Base-by-base conservation (phyloP, 2,329 filamentous ascomycete species). In the Dothistroma septosporum region DNA sequence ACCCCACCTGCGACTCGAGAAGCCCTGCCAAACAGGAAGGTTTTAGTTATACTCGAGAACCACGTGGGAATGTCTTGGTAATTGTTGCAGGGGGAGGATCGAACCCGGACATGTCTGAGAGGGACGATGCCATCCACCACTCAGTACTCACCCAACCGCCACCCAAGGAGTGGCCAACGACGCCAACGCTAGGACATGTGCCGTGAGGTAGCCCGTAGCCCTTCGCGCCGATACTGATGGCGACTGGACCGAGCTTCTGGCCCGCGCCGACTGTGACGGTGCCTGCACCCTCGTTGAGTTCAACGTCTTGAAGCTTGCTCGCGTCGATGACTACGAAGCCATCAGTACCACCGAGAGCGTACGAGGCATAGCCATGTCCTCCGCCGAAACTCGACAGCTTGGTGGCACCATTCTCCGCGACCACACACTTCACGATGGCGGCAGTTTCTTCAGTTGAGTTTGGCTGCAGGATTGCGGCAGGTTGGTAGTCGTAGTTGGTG, bases 361-460 rank as follows among this genome's bases (percentile, higher is more conserved):
- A 66, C 8, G 64, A 55, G 53, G 64, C 61, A 48, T 66, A 58
- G 31, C 64, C 64, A 61, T 66, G 64, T 50, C 64, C 61, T 46
- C 64, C 62, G 46, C 62, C 61, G 53, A 62, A 64, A 24, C 50
- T 61, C 28, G 61, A 64, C 41, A 55, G 19, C 53, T 65, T 61
- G 48, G 53, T 35, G 19, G 41, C 44, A 16, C 59, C 60, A 19
- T 58, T 35, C 28, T 55, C 33, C 3, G 35, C 21, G 7, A 53
- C 46, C 21, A 60, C 55, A 55, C 61, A 63, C 37, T 54, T 53
- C 52, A 66, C 37, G 46, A 62, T 35, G 7, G 55, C 52, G 16
- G 61, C 31, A 22, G 56, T 57, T 44, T 66, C 53, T 31, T 60
- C 28, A 14, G 60, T 54, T n/a, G 57, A 59, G 32, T 24, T 61